Evolutionary conservation across 345 rosid genomes (phyloP).

Genomic region (Ailanthus altissimus): DNA sequence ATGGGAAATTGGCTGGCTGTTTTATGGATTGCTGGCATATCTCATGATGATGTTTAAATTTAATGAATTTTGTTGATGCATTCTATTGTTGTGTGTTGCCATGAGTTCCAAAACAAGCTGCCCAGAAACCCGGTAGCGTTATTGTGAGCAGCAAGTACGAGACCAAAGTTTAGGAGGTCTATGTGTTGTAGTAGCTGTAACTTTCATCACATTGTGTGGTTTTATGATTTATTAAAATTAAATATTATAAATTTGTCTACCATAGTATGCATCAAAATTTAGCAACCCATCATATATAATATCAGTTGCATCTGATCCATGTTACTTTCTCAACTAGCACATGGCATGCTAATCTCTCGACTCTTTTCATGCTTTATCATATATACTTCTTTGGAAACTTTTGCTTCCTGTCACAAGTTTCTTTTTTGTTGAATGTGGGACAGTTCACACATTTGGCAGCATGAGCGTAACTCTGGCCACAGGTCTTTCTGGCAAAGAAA

Average conservation of each 20-base stretch:
- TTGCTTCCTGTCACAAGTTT: not conserved
- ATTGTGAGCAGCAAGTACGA: not conserved
- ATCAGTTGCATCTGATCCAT: not conserved
- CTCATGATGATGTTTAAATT: not conserved
- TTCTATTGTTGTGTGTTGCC: not conserved
- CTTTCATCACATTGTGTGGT: too few species aligned
- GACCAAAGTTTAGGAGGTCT: not conserved
- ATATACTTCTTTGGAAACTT: not conserved
- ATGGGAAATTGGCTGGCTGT: not conserved
- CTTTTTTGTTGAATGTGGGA: not conserved
- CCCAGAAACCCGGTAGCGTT: not conserved
- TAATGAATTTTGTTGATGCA: not conserved
- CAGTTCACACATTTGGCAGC: not conserved
- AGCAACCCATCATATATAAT: not conserved
- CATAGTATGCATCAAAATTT: too few species aligned
- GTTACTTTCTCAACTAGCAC: not conserved
- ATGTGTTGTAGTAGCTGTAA: not conserved
- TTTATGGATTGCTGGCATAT: not conserved
- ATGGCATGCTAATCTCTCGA: not conserved
- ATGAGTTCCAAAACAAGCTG: not conserved
- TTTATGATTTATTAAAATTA: too few species aligned
- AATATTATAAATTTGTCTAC: too few species aligned
- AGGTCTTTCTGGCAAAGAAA: conserved; percentile 16
- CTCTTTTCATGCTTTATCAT: not conserved
- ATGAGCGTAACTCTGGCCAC: not conserved